These are phyloP conservation scores for Coniella vitis DNA, from an alignment of 2,329 filamentous ascomycete genomes.

Conservation along the genomic window DNA sequence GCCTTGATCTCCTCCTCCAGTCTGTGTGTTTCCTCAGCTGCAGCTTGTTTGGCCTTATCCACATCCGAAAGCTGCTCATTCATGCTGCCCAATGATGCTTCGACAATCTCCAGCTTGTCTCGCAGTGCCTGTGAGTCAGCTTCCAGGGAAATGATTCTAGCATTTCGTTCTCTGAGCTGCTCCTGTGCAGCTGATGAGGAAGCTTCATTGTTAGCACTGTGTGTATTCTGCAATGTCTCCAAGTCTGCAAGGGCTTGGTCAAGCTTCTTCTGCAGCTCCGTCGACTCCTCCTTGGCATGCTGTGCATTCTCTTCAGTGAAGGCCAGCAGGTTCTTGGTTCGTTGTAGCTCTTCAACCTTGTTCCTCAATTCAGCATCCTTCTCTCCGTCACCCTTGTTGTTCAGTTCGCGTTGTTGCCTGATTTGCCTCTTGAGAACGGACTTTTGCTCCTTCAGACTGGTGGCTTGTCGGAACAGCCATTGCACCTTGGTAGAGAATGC, in stretches of 20 bases:
- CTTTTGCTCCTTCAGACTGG: slow-evolving; percentile 77
- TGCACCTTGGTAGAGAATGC: slow-evolving; percentile 76
- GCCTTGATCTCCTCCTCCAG: slow-evolving; percentile 39
- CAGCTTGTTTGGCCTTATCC: slow-evolving; percentile 24
- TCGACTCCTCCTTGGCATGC: slow-evolving; percentile 21
- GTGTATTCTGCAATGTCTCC: slow-evolving; percentile 30
- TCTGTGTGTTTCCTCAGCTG: slow-evolving; percentile 22
- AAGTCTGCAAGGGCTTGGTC: slow-evolving; percentile 41
- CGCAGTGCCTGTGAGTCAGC: slow-evolving; percentile 33
- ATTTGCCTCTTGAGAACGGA: slow-evolving; percentile 84
- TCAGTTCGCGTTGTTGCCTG: slow-evolving; percentile 89
- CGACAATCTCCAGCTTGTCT: slow-evolving; percentile 28
- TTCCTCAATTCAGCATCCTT: slow-evolving; percentile 58
- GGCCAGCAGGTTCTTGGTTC: slow-evolving; percentile 24
- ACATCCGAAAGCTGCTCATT: slow-evolving; percentile 16
- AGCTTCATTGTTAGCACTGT: slow-evolving; percentile 22
- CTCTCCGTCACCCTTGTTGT: slow-evolving; percentile 73
- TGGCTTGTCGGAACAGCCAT: slow-evolving; percentile 70
- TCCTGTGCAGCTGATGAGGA: slow-evolving; percentile 31
- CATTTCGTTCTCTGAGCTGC: slow-evolving; percentile 36
- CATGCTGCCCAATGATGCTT: slow-evolving; percentile 19
- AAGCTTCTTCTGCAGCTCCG: slow-evolving; percentile 41
- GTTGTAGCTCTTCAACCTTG: slow-evolving; percentile 50
- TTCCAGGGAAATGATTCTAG: slow-evolving; percentile 37
- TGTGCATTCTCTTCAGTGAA: slow-evolving; percentile 23